Evolutionary conservation across 345 rosid genomes (phyloP), one percentile per base, ranked within the genome.

Genomic region (Litchi chinensis): DNA sequence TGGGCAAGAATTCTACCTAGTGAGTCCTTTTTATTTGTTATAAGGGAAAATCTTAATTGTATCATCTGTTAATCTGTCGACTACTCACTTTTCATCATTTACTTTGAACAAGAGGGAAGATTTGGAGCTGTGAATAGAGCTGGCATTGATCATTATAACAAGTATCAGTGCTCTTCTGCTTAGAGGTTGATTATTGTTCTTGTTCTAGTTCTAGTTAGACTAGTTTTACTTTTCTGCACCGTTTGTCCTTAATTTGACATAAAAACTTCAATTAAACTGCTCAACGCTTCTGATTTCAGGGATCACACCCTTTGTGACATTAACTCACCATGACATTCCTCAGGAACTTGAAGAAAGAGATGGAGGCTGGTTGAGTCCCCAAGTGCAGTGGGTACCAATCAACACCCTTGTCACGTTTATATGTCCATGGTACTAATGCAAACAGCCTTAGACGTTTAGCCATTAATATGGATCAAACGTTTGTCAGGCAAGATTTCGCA

Each of bases 1-100:
- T 91, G 96, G 98, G 88, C 97, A 8, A 83, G 96, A 83, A 54
- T 93, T 72, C 84, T 94, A 82, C 94, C 97, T 3, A 83, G 98
- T 95, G 80, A 84, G 92, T 59, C 37, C 37, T 32, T 32, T 32
- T 32, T 32, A 32, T 32, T 32, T 32, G 37, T 62, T 21, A 10
- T 32, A n/a, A 59, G 6, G 41, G 2, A n/a, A 71, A 44, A n/a
- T 74, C 5, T 26, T 54, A 4, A 6, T 13, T 71, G 3, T 39
- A 59, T n/a, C 46, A 54, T 8, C 54, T 19, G 26, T 13, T 74
- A 21, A 59, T 59, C 41, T 24, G 43, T 44, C 11, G 10, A 26
- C 32, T 6, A 10, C 65, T 26, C 16, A 18, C 8, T 24, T 48
- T 56, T 56, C 13, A 71, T 65, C 52, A 2, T 40, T 40, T n/a